Base-by-base conservation (phyloP, 2,329 filamentous ascomycete species). In the Whalleya microplaca region DNA sequence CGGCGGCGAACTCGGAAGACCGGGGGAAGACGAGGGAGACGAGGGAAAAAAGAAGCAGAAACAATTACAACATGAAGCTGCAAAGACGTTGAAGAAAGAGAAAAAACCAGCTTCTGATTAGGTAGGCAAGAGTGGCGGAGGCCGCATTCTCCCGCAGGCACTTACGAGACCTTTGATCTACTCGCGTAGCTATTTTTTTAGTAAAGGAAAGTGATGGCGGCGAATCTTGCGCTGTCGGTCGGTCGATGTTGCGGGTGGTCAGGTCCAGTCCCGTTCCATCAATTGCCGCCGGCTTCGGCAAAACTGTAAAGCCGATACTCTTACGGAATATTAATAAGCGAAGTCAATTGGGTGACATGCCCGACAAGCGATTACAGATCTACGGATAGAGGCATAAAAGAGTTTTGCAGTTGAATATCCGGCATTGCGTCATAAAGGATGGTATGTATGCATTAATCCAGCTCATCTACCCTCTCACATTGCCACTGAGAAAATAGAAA, bases 211-310 rank as follows among this genome's bases (percentile, higher is more conserved):
- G n/a, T n/a, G n/a, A n/a, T 54, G 55, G 58, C 50, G 58, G 58
- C 52, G 55, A 58, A 63, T 55, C 50, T 61, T 48, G 20, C 20
- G 45, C 48, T 46, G n/a, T 51, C 43, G 49, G 43, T 56, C 57
- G 48, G 52, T 32, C 4, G 8, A 23, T 5, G 8, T 20, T 16
- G 2, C 19, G 29, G 19, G 19, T 5, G 29, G 29, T n/a, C n/a
- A n/a, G n/a, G n/a, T n/a, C n/a, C n/a, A 41, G 23, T 20, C 20
- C 27, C 14, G 8, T 23, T 18, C 21, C 44, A 14, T 55, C 51
- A 56, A 57, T 58, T 56, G 51, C 50, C n/a, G n/a, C 59, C 50
- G 59, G 52, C 55, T 41, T 59, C 61, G 61, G 61, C 52, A 54
- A 62, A 62, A 64, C 51, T 58, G 37, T 53, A 51, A 40, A 41